Conservation (phyloP, 2,329 filamentous ascomycete species). For the Endothia cerciana region DNA sequence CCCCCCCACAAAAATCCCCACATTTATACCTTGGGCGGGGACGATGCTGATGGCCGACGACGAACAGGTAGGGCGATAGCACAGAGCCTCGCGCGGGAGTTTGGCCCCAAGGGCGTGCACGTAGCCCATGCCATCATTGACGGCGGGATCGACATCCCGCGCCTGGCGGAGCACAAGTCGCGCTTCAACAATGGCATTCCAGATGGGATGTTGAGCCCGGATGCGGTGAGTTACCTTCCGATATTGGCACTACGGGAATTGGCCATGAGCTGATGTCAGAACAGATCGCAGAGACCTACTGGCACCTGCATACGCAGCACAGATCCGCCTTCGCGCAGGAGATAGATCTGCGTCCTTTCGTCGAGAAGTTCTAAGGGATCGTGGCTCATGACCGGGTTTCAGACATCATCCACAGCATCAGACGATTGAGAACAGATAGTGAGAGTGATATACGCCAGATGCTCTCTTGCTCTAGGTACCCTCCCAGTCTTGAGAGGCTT, state of each 20-base stretch:
- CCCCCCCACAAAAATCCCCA: no score
- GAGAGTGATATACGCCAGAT: not conserved
- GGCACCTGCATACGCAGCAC: conserved; percentile 81
- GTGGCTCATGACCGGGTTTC: not conserved
- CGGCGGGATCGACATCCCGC: conserved; percentile 80
- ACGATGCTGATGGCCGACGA: not conserved
- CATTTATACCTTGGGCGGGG: no score
- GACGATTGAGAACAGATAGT: not conserved
- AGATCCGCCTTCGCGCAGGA: conserved; percentile 81
- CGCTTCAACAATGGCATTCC: conserved; percentile 48
- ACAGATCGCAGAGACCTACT: conserved; percentile 86
- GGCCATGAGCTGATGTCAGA: not conserved
- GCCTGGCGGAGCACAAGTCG: conserved; percentile 57
- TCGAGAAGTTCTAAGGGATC: conserved; percentile 75
- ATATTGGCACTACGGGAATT: not conserved
- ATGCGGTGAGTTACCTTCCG: conserved; percentile 65
- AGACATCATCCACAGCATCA: not conserved
- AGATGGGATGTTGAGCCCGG: conserved; percentile 71
- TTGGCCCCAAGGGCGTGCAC: conserved; percentile 82
- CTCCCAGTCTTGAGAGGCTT: conserved; percentile 16
- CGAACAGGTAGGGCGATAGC: conserved; percentile 64
- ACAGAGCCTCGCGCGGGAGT: conserved; percentile 80
- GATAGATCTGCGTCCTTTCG: conserved; percentile 76
- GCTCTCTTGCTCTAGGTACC: conserved; percentile 1
- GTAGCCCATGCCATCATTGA: conserved; percentile 83